Percentiles rank a stretch among this genome's conserved stretches.
Evolutionary conservation across 352 stramenopile species (phyloP).

Genomic region (Globisporangium polare): DNA sequence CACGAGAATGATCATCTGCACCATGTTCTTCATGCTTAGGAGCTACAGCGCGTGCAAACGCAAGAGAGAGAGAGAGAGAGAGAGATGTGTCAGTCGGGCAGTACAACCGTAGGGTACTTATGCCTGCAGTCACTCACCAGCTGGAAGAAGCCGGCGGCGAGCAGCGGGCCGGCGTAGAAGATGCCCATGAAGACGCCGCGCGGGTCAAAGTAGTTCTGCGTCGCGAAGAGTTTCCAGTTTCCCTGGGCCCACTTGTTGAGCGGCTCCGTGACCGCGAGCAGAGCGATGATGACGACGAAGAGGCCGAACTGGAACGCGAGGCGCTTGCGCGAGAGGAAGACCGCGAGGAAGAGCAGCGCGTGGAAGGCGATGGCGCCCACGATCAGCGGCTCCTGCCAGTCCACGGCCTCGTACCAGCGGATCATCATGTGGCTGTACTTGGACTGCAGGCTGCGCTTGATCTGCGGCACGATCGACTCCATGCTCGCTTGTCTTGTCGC

Average conservation of each 20-base stretch:
- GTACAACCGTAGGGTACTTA: too few relatives aligned
- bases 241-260: slow-evolving; percentile 58
- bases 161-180: slow-evolving; percentile 73
- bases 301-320: slow-evolving; percentile 55
- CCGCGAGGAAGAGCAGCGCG: slow-evolving; percentile 38
- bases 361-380: slow-evolving; percentile 55
- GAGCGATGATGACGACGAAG: slow-evolving; percentile 59
- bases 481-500: slow-evolving; percentile 23
- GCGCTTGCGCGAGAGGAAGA: slow-evolving; percentile 56
- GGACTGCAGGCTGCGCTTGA: slow-evolving; percentile 61
- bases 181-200: slow-evolving; percentile 81
- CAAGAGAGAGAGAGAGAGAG: too few relatives aligned
- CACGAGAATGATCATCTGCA: slow-evolving; percentile 73
- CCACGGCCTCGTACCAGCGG: slow-evolving; percentile 77
- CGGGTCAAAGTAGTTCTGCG: slow-evolving; percentile 82
- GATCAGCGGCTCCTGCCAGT: slow-evolving; percentile 78
- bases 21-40: slow-evolving; percentile 77
- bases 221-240: slow-evolving; percentile 64
- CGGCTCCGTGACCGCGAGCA: slow-evolving; percentile 51
- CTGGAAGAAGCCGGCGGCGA: slow-evolving; percentile 76
- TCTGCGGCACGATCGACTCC: slow-evolving; percentile 54
- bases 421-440: slow-evolving; percentile 77
- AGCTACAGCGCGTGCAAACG: slow-evolving; percentile 31
- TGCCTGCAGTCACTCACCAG: slow-evolving; percentile 33
- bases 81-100: not conserved